Percentiles rank a stretch among this genome's conserved stretches.
phyloP scores from a whole-genome alignment of 257 asterid species.

The Orobanche coerulescens region DNA sequence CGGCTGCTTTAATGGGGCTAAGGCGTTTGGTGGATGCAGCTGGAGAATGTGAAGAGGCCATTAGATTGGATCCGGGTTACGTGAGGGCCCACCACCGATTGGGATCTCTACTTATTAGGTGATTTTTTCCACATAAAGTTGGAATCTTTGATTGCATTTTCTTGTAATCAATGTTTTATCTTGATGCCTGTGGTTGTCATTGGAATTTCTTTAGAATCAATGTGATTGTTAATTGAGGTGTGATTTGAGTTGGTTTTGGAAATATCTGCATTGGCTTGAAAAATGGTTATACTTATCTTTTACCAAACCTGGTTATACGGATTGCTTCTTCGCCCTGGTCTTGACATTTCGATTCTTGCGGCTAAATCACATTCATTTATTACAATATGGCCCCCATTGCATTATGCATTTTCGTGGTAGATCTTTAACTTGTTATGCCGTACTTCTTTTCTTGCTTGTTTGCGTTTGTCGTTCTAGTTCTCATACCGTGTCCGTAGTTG shows the following conservation, averaged over 20 bases:
- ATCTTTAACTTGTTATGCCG: slow-evolving; percentile 21
- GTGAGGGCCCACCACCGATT: slow-evolving; percentile 80
- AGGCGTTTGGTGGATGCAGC: slow-evolving; percentile 55
- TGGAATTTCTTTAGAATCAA: neutral
- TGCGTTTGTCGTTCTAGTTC: slow-evolving; percentile 13
- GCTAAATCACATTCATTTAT: slow-evolving; percentile 25
- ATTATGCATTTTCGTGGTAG: slow-evolving; percentile 12
- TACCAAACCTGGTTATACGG: slow-evolving; percentile 26
- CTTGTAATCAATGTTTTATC: slow-evolving; percentile 8
- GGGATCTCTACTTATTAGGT: slow-evolving; percentile 80
- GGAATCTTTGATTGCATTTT: slow-evolving; percentile 17
- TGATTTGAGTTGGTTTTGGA: slow-evolving; percentile 2
- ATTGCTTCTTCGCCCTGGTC: slow-evolving; percentile 18
- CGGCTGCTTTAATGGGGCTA: slow-evolving; percentile 77
- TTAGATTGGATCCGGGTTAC: slow-evolving; percentile 78
- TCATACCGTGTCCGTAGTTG: neutral
- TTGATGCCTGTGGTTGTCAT: slow-evolving; percentile 17
- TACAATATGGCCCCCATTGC: slow-evolving; percentile 22
- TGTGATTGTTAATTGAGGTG: slow-evolving; percentile 20
- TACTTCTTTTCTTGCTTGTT: slow-evolving; percentile 20
- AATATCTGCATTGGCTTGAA: slow-evolving; percentile 19
- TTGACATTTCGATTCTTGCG: slow-evolving; percentile 30
- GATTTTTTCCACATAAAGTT: slow-evolving; percentile 26
- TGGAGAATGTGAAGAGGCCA: slow-evolving; percentile 80
- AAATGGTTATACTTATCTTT: slow-evolving; percentile 18